Evolutionary conservation across 345 rosid genomes (phyloP).

Genomic region (Murraya koenigii): DNA sequence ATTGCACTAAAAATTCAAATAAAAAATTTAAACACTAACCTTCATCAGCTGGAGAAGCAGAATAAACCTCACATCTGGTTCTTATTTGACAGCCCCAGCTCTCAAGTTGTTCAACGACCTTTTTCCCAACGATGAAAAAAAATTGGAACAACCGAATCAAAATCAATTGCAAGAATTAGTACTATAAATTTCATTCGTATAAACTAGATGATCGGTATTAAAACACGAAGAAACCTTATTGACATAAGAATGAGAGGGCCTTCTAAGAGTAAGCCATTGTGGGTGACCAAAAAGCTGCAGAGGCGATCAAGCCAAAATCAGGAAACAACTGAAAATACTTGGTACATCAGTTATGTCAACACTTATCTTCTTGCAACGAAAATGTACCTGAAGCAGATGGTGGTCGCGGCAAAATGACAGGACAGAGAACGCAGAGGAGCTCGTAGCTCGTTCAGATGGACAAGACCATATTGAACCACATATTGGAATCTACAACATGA

Average conservation of each 20-base stretch:
- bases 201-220: background rate
- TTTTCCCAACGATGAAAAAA: background rate
- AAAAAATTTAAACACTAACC: conserved; percentile 29
- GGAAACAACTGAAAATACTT: background rate
- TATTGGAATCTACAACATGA: conserved; percentile 54
- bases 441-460: conserved; percentile 69
- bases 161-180: background rate
- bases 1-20: no score
- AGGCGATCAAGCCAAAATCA: background rate
- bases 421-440: conserved; percentile 75
- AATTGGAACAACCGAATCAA: background rate
- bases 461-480: conserved; percentile 94
- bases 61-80: conserved; percentile 53
- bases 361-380: background rate
- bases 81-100: conserved; percentile 51
- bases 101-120: conserved; percentile 69
- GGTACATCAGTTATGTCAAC: background rate
- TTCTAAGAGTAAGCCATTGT: conserved; percentile 77
- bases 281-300: conserved; percentile 80
- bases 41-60: conserved; percentile 39
- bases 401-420: conserved; percentile 84
- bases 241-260: conserved; percentile 67
- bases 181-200: background rate
- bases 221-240: conserved; percentile 43
- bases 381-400: conserved; percentile 76